These are phyloP conservation scores for Juncus inflexus DNA, from an alignment of 176 grass and related monocot species.

Conservation along the genomic window DNA sequence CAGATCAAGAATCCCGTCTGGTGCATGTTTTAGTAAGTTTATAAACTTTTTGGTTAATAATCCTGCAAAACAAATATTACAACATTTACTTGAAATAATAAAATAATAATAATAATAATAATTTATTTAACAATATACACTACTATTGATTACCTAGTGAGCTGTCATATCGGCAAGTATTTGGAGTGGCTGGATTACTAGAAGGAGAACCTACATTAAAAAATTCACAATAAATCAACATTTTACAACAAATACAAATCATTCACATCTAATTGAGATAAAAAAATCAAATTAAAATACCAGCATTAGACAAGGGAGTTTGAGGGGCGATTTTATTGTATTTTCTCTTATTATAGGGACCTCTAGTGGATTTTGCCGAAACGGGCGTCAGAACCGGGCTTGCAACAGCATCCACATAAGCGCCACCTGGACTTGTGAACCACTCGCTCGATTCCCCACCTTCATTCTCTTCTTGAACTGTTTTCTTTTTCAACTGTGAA, in stretches of 20 bases:
- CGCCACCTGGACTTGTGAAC: constrained; percentile 38
- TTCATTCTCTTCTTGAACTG: constrained; percentile 41
- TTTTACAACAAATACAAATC: not conserved
- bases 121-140: not conserved
- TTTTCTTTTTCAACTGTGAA: constrained; percentile 65
- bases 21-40: constrained; percentile 68
- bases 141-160: constrained; percentile 63
- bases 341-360: constrained; percentile 50
- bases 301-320: constrained; percentile 58
- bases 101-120: constrained; percentile 3
- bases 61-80: constrained; percentile 33
- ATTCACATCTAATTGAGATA: not conserved
- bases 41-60: constrained; percentile 80
- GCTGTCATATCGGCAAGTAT: constrained; percentile 64
- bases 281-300: constrained; percentile 32
- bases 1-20: constrained; percentile 81
- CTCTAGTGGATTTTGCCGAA: constrained; percentile 51
- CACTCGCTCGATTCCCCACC: constrained; percentile 44
- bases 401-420: constrained; percentile 39
- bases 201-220: constrained; percentile 30
- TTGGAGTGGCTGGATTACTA: constrained; percentile 61
- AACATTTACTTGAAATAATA: constrained; percentile 28
- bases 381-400: constrained; percentile 44
- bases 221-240: constrained; percentile 4
- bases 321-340: constrained; percentile 42